A percentile compares a stretch with the other conserved stretches of the same genome.
phyloP scores from a whole-genome alignment of 148 eudicot species.

The Vaccinium vitisidaea region DNA sequence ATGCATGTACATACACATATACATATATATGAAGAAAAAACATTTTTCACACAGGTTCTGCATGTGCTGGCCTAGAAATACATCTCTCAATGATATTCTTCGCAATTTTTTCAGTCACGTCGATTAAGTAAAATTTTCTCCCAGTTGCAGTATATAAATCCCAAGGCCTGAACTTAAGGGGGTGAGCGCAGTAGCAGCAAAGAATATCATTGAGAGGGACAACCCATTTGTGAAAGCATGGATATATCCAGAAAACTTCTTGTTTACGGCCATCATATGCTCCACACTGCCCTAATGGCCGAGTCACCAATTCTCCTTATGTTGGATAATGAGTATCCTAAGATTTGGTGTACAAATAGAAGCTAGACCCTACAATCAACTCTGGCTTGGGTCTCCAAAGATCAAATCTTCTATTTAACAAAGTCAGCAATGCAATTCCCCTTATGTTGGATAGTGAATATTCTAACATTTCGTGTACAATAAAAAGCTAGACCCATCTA shows the following conservation, averaged over 20 bases:
- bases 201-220: neutral
- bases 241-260: neutral
- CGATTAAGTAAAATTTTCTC: neutral
- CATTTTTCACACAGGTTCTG: neutral
- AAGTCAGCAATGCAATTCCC: too few relatives aligned
- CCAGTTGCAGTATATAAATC: neutral
- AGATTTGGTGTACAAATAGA: neutral
- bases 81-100: neutral
- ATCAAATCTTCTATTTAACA: neutral
- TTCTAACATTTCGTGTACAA: too few relatives aligned
- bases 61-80: neutral
- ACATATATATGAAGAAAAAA: neutral
- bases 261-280: neutral
- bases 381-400: neutral
- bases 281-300: neutral
- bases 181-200: neutral
- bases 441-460: too few relatives aligned
- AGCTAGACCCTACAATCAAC: neutral
- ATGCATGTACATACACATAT: neutral
- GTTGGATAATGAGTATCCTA: neutral
- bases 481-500: too few relatives aligned
- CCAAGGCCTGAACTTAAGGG: conserved; percentile 5
- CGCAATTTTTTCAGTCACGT: neutral
- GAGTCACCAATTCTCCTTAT: neutral
- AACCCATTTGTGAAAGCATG: neutral